phyloP scores from a whole-genome alignment of 2,329 filamentous ascomycete genomes.

The Dactylonectria estremocensis region DNA sequence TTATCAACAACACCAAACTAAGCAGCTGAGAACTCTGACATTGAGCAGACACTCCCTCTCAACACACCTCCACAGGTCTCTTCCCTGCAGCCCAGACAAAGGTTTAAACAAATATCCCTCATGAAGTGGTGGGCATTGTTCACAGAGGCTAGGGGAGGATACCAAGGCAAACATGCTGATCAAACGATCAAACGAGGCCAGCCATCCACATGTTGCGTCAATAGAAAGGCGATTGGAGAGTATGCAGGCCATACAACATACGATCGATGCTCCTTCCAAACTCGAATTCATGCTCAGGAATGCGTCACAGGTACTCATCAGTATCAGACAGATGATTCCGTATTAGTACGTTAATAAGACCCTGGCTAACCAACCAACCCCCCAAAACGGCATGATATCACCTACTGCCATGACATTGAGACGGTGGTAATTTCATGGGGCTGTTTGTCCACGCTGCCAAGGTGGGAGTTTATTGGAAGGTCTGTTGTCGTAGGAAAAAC shows the following conservation, averaged over 20 bases:
- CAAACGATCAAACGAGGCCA: conserved; percentile 5
- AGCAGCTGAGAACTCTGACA: not conserved
- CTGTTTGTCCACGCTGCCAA: not conserved
- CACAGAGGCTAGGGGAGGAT: not conserved
- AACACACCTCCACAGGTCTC: conserved; percentile 1
- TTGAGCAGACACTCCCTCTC: not conserved
- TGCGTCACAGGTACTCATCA: not conserved
- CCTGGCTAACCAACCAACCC: too few species aligned
- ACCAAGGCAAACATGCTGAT: not conserved
- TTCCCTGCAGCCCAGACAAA: not conserved
- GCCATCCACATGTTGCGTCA: not conserved
- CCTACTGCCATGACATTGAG: not conserved
- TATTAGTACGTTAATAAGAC: not conserved
- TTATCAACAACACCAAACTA: not conserved
- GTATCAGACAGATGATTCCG: not conserved
- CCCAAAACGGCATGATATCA: not conserved
- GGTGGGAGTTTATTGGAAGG: not conserved
- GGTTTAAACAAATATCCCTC: conserved; percentile 4
- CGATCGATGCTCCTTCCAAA: not conserved
- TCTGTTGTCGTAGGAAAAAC: conserved; percentile 11
- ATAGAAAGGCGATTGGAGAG: not conserved
- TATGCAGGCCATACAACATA: not conserved
- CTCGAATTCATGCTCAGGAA: not conserved
- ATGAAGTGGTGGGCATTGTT: not conserved
- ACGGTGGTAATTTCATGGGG: not conserved